Evolutionary conservation across 2,329 filamentous ascomycete genomes (phyloP).

Genomic region (Arthrobotrys musiformis): DNA sequence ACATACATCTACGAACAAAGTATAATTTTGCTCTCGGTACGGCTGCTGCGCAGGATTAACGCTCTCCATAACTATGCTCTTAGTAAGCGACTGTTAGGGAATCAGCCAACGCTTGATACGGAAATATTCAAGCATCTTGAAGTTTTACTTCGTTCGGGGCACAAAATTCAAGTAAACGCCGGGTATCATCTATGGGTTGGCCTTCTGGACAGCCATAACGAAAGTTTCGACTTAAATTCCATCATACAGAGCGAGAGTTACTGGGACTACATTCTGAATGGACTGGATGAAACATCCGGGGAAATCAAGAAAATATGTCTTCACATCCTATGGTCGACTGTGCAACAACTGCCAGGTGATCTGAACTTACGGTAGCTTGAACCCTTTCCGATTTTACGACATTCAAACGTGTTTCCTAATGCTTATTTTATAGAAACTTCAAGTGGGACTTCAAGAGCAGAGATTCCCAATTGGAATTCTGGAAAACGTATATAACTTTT

Average conservation of each 20-base stretch:
- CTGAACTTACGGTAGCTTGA: conserved; percentile 33
- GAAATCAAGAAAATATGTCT: conserved; percentile 59
- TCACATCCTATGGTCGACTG: conserved; percentile 57
- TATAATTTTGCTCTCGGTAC: conserved; percentile 38
- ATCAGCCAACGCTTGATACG: conserved; percentile 11
- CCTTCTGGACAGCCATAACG: conserved; percentile 33
- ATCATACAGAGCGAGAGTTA: conserved; percentile 39
- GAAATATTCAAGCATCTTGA: conserved; percentile 41
- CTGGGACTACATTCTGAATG: conserved; percentile 53
- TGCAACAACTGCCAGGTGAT: conserved; percentile 37
- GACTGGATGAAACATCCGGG: conserved; percentile 56
- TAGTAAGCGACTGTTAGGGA: background rate
- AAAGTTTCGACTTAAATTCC: conserved; percentile 23
- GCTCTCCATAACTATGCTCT: conserved; percentile 22
- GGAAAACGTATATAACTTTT: conserved; percentile 59
- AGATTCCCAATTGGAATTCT: conserved; percentile 32
- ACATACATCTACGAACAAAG: conserved; percentile 41
- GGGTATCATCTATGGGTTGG: conserved; percentile 52
- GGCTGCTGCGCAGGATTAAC: conserved; percentile 39
- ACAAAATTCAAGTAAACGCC: conserved; percentile 44
- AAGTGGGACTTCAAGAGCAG: conserved; percentile 29
- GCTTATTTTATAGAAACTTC: conserved; percentile 18
- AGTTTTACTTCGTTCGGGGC: conserved; percentile 23
- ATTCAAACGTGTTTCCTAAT: background rate
- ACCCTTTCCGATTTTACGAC: conserved; percentile 5